Percentiles rank a stretch among this genome's conserved stretches.
Conservation (phyloP, 2,329 filamentous ascomycete genomes). For the Mycosphaerelloides madeirae region DNA sequence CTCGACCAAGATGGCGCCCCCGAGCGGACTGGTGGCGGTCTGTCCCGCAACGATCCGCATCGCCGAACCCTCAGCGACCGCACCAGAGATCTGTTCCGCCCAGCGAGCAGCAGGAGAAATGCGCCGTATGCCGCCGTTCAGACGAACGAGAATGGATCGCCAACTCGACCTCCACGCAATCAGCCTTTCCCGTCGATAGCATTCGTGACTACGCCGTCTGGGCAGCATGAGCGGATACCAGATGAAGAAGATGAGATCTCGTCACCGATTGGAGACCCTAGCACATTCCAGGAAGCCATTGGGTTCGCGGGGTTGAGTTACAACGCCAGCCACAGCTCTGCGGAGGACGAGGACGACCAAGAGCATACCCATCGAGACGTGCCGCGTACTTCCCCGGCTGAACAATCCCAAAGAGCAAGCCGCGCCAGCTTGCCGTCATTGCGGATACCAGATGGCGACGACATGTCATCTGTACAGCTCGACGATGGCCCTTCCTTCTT, state of each 20-base stretch:
- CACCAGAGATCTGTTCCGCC: conserved; percentile 44
- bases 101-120: conserved; percentile 16
- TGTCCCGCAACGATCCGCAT: conserved; percentile 32
- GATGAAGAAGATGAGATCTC: conserved; percentile 33
- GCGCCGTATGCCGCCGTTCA: conserved; percentile 47
- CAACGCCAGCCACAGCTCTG: conserved; percentile 34
- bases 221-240: conserved; percentile 27
- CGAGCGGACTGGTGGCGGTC: conserved; percentile 25
- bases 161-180: conserved; percentile 37
- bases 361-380: conserved; percentile 13
- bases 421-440: conserved; percentile 27
- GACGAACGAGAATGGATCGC: conserved; percentile 43
- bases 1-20: conserved; percentile 29
- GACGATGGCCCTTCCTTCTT: conserved; percentile 52
- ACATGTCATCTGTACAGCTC: conserved; percentile 45
- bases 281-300: conserved; percentile 47
- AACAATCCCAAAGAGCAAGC: conserved; percentile 14
- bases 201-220: conserved; percentile 36
- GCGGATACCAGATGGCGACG: conserved; percentile 25
- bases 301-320: conserved; percentile 45
- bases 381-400: conserved; percentile 11
- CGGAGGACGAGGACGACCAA: conserved; percentile 18
- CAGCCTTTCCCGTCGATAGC: conserved; percentile 25
- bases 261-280: conserved; percentile 43
- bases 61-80: conserved; percentile 46